These are phyloP conservation scores for Linum trigynum DNA, from an alignment of 345 rosid species.

Conservation along the genomic window DNA sequence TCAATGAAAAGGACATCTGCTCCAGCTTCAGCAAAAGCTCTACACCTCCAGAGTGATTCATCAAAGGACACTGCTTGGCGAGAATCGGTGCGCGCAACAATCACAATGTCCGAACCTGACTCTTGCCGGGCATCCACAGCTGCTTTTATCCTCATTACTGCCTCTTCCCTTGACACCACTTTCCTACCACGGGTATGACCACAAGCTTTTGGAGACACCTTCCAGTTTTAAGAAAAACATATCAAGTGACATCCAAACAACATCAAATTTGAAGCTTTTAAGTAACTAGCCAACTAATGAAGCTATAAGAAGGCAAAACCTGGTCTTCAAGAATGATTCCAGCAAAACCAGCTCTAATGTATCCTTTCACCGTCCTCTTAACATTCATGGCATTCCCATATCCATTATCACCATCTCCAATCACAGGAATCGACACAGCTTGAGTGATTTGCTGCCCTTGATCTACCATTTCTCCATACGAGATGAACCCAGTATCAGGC, in stretches of 20 bases:
- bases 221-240: constrained; percentile 3
- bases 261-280: background rate
- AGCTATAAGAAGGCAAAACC: constrained; percentile 29
- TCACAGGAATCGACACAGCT: constrained; percentile 66
- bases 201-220: constrained; percentile 79
- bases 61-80: constrained; percentile 72
- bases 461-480: constrained; percentile 89
- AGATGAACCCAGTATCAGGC: constrained; percentile 62
- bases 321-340: constrained; percentile 85
- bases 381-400: constrained; percentile 80
- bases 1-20: constrained; percentile 82
- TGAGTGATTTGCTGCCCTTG: constrained; percentile 72
- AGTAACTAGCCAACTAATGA: constrained; percentile 39
- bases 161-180: constrained; percentile 86
- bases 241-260: constrained; percentile 9
- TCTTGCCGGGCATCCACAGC: constrained; percentile 85
- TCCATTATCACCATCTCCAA: constrained; percentile 84
- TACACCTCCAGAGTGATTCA: constrained; percentile 73
- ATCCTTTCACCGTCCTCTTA: constrained; percentile 78
- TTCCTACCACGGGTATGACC: constrained; percentile 56
- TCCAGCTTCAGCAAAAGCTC: constrained; percentile 92
- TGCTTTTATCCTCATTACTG: constrained; percentile 69
- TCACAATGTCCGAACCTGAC: constrained; percentile 63
- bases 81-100: constrained; percentile 78
- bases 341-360: constrained; percentile 74